Evolutionary conservation across 2,329 filamentous ascomycete genomes (phyloP).

Genomic region (Teratosphaeria gauchensis): DNA sequence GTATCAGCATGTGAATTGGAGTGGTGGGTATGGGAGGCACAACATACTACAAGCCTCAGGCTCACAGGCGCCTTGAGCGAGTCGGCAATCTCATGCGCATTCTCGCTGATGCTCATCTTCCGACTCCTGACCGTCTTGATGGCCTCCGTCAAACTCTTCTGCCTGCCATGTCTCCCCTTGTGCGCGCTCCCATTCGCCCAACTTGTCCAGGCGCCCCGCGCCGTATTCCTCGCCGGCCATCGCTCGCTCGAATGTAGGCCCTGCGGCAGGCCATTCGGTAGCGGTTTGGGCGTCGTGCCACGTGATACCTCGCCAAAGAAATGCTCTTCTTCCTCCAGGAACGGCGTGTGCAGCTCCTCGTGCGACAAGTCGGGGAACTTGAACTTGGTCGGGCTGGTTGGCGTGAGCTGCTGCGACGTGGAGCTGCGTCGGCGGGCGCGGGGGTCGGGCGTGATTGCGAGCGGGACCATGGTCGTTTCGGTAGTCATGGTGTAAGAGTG

Average conservation of each 20-base stretch:
- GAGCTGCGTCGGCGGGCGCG: background rate
- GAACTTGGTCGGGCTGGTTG: constrained; percentile 5
- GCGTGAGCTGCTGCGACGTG: background rate
- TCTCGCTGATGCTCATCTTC: constrained; percentile 79
- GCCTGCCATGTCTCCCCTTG: constrained; percentile 51
- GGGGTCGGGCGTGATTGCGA: background rate
- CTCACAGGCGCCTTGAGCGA: constrained; percentile 85
- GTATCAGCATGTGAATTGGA: constrained; percentile 16
- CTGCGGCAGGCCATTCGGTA: constrained; percentile 23
- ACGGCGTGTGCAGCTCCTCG: constrained; percentile 10
- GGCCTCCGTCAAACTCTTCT: constrained; percentile 86
- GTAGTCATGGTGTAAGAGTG: background rate
- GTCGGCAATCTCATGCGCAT: constrained; percentile 86
- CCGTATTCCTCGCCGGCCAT: constrained; percentile 47
- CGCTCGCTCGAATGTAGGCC: constrained; percentile 38
- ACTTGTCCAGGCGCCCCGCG: constrained; percentile 33
- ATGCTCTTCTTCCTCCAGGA: constrained; percentile 7
- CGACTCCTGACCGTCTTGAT: constrained; percentile 70
- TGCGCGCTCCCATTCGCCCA: constrained; percentile 33
- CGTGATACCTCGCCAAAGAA: constrained; percentile 12
- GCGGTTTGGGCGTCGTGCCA: constrained; percentile 21
- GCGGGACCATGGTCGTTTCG: background rate
- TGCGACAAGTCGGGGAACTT: constrained; percentile 39
- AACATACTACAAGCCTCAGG: constrained; percentile 69
- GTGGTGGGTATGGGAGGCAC: background rate